Evolutionary conservation across 2,329 filamentous ascomycete species (phyloP).

Genomic region (Malbranchea zuffiana): DNA sequence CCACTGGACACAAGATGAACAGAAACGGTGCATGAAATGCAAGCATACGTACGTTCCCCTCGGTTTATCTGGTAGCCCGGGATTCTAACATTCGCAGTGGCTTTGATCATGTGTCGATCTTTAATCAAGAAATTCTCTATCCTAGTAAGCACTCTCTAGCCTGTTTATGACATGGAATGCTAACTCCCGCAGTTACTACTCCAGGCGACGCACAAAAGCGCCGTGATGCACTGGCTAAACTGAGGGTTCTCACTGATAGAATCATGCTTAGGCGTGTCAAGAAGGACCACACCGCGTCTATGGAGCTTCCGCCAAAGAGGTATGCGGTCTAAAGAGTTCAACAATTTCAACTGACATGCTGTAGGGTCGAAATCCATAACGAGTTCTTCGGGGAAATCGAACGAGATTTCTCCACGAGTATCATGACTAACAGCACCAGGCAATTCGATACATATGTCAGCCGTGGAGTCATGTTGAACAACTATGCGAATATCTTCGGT

Average conservation of each 20-base stretch:
- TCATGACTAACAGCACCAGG: slow-evolving; percentile 83
- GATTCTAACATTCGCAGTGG: slow-evolving; percentile 31
- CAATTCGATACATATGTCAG: slow-evolving; percentile 94
- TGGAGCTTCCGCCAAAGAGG: slow-evolving; percentile 95
- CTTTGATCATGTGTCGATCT: slow-evolving; percentile 64
- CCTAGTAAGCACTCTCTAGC: slow-evolving; percentile 40
- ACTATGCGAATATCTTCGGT: slow-evolving; percentile 98
- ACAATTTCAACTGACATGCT: background rate
- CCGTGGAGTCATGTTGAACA: slow-evolving; percentile 86
- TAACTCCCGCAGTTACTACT: slow-evolving; percentile 44
- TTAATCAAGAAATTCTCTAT: slow-evolving; percentile 90
- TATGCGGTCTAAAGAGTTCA: slow-evolving; percentile 15
- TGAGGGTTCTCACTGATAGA: slow-evolving; percentile 77
- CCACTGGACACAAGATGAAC: slow-evolving; percentile 69
- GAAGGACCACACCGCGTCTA: slow-evolving; percentile 81
- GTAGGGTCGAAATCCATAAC: slow-evolving; percentile 65
- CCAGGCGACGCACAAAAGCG: slow-evolving; percentile 43
- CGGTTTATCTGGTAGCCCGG: background rate
- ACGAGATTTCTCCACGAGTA: slow-evolving; percentile 86
- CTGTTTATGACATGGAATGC: background rate
- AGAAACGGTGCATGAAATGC: slow-evolving; percentile 62
- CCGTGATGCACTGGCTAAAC: slow-evolving; percentile 61
- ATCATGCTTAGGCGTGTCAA: slow-evolving; percentile 96
- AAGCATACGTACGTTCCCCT: slow-evolving; percentile 38
- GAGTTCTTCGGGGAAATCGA: slow-evolving; percentile 97